Conservation (phyloP, 768 basidiomycete genomes). For the Tylopilus felleus region DNA sequence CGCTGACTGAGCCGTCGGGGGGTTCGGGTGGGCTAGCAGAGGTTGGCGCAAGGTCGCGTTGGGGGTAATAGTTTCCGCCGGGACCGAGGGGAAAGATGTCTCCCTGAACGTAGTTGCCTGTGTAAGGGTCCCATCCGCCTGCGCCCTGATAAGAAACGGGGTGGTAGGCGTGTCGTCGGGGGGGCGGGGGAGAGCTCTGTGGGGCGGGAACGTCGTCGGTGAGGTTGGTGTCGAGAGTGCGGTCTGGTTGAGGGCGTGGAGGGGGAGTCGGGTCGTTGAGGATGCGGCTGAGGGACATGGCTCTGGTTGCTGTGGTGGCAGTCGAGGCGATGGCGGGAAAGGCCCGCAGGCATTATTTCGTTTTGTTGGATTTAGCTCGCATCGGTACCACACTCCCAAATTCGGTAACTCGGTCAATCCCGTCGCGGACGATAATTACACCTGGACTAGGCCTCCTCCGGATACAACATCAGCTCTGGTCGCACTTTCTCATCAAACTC, state of each 20-base stretch:
- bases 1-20: constrained; percentile 16
- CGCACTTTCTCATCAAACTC: constrained; percentile 95
- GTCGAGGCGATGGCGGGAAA: constrained; percentile 32
- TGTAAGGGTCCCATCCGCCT: constrained; percentile 39
- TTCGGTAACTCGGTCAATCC: constrained; percentile 26
- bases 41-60: constrained; percentile 19
- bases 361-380: constrained; percentile 36
- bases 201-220: constrained; percentile 12
- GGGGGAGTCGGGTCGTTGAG: constrained; percentile 70
- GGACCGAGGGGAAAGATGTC: constrained; percentile 37
- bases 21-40: constrained; percentile 19
- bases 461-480: constrained; percentile 86
- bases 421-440: constrained; percentile 2
- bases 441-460: constrained; percentile 46
- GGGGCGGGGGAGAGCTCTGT: constrained; percentile 28
- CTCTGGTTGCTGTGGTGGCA: constrained; percentile 10
- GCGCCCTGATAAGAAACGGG: constrained; percentile 37
- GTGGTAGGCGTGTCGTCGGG: constrained; percentile 37
- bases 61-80: constrained; percentile 37
- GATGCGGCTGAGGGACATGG: constrained; percentile 77
- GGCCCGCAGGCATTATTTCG: constrained; percentile 27
- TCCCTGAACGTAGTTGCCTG: constrained; percentile 37
- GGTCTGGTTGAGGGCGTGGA: constrained; percentile 23
- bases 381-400: constrained; percentile 32
- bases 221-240: constrained; percentile 21